A percentile compares a stretch with the other conserved stretches of the same genome.
Conservation (phyloP, 352 stramenopile species). For the Phytophthora sp. region DNA sequence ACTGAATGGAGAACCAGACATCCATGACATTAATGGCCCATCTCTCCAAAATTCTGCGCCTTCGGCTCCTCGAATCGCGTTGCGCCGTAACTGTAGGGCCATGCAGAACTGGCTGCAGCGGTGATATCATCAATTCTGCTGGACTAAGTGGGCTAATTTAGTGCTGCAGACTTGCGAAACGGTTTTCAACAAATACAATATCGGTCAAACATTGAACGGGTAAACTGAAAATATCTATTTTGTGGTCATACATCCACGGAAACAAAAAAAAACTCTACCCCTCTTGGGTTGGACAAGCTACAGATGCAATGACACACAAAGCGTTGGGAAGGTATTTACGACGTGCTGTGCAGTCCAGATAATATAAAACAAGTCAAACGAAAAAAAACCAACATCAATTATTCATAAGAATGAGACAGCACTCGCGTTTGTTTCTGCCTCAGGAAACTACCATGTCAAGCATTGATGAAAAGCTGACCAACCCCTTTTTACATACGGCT, state of each 20-base stretch:
- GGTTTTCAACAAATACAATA: no score
- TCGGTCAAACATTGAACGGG: no score
- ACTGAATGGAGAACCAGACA: background rate
- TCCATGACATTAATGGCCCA: background rate
- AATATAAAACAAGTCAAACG: no score
- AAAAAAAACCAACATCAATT: no score
- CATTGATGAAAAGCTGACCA: background rate
- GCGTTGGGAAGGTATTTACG: no score
- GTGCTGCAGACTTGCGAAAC: background rate
- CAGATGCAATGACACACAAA: no score
- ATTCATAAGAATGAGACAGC: no score
- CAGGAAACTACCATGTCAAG: background rate
- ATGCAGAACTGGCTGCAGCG: background rate
- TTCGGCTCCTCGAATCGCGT: background rate
- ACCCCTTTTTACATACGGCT: background rate
- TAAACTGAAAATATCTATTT: no score
- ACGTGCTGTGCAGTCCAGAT: no score
- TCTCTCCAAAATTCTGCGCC: background rate
- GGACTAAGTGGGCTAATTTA: background rate
- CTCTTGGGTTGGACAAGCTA: no score
- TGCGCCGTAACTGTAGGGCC: background rate
- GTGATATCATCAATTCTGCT: background rate
- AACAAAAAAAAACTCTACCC: no score
- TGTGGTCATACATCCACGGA: no score
- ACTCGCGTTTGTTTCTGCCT: background rate